Percentiles rank a stretch among this genome's conserved stretches.
phyloP scores from a whole-genome alignment of 345 rosid species.

The Populus euphratica region DNA sequence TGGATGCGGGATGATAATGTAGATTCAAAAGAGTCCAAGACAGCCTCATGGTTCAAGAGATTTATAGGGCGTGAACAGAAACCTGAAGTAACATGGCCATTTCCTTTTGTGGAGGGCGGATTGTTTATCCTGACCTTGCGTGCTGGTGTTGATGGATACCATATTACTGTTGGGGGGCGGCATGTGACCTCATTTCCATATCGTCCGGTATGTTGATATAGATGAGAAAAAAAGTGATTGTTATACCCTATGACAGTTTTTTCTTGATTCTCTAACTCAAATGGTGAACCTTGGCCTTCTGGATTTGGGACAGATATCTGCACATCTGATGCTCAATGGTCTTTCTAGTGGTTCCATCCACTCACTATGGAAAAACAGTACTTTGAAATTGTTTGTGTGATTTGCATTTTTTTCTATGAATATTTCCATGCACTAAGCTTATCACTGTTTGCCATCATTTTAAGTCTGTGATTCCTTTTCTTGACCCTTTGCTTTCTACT shows the following conservation, averaged over 20 bases:
- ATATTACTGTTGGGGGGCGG: slow-evolving; percentile 80
- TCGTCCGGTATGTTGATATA: slow-evolving; percentile 61
- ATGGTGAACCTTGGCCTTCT: background rate
- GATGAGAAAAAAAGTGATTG: slow-evolving; percentile 3
- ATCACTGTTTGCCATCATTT: background rate
- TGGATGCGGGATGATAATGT: slow-evolving; percentile 76
- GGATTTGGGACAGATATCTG: background rate
- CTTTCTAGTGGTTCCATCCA: background rate
- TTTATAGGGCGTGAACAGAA: slow-evolving; percentile 95
- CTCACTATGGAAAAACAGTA: background rate
- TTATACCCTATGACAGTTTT: background rate
- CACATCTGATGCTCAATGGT: background rate
- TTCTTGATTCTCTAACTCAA: slow-evolving; percentile 2
- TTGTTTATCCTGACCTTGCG: slow-evolving; percentile 76
- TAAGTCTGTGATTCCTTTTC: background rate
- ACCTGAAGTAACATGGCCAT: slow-evolving; percentile 97
- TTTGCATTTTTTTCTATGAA: background rate
- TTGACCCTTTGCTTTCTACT: background rate
- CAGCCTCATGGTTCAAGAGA: slow-evolving; percentile 89
- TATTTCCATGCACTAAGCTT: background rate
- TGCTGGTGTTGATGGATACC: slow-evolving; percentile 96
- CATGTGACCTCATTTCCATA: slow-evolving; percentile 90
- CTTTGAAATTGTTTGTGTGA: background rate
- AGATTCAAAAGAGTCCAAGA: slow-evolving; percentile 82
- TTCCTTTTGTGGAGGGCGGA: slow-evolving; percentile 82